A percentile compares a stretch with the other conserved stretches of the same genome.
phyloP scores from a whole-genome alignment of 2,329 filamentous ascomycete genomes.

The Talaromyces sp. region DNA sequence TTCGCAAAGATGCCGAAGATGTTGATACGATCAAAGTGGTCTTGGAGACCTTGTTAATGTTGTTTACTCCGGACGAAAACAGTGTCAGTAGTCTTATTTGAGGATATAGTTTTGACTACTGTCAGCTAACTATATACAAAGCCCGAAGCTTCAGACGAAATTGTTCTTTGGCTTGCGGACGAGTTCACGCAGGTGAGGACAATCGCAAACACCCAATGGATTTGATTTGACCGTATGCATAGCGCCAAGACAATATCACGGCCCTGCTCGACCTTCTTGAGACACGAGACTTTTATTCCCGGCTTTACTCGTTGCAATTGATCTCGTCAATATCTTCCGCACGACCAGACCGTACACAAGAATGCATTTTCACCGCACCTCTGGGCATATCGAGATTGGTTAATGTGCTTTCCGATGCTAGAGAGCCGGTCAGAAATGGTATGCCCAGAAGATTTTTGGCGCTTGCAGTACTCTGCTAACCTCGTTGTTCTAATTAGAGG shows the following conservation, averaged over 20 bases:
- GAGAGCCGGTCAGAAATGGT: constrained; percentile 80
- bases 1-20: constrained; percentile 86
- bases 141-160: constrained; percentile 93
- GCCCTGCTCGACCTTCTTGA: constrained; percentile 85
- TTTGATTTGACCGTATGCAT: constrained; percentile 42
- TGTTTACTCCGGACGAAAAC: constrained; percentile 66
- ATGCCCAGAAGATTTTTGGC: constrained; percentile 12
- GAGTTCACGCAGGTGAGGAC: constrained; percentile 80
- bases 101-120: background rate
- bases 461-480: constrained; percentile 8
- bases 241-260: constrained; percentile 92
- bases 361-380: constrained; percentile 85
- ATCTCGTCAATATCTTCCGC: constrained; percentile 80
- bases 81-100: constrained; percentile 43
- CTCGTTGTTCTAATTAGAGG: constrained; percentile 47
- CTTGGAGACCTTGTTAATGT: constrained; percentile 88
- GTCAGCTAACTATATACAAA: constrained; percentile 33
- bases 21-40: constrained; percentile 94
- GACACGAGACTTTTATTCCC: constrained; percentile 78
- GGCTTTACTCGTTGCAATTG: constrained; percentile 84
- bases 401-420: constrained; percentile 71
- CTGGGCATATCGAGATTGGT: constrained; percentile 84
- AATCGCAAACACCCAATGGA: constrained; percentile 7
- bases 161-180: constrained; percentile 91
- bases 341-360: constrained; percentile 84